Base-by-base conservation (phyloP, 1,139 yeast genomes). In the Suhomyces atakaporum region DNA sequence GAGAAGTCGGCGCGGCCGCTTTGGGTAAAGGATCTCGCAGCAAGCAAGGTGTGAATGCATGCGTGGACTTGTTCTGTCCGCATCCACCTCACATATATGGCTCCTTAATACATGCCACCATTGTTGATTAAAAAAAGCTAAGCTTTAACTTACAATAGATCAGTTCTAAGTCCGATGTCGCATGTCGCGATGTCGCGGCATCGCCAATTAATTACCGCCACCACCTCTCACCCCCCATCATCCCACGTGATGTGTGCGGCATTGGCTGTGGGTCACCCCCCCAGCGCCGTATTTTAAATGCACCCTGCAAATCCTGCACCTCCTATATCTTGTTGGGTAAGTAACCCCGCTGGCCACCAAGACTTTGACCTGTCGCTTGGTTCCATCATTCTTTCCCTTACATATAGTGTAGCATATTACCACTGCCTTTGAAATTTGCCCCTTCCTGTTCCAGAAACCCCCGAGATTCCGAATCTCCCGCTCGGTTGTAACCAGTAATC, bases 301-400 rank as follows among this genome's bases (percentile, higher is more conserved):
- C 16, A 18, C 20, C 20, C 20, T 18, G 20, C 20, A 18, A n/a
- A n/a, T n/a, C 20, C 10, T 19, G 13, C 21, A 22, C 22, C 30
- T 26, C 35, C 20, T 29, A 21, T 11, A 8, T 13, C 14, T 26
- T 32, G 35, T 32, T 32, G 35, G 35, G 35, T 16, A 13, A 22
- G n/a, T n/a, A 13, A 22, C 24, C 24, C 24, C 24, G 24, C 21
- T 19, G 21, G 21, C 21, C n/a, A n/a, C n/a, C n/a, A n/a, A n/a
- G n/a, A n/a, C n/a, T n/a, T n/a, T n/a, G n/a, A n/a, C n/a, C n/a
- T n/a, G n/a, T n/a, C n/a, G n/a, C n/a, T n/a, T n/a, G n/a, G n/a
- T n/a, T n/a, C n/a, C n/a, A n/a, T n/a, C n/a, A n/a, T n/a, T n/a
- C n/a, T n/a, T n/a, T n/a, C n/a, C n/a, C n/a, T n/a, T n/a, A n/a